Percentiles rank a stretch among this genome's conserved stretches.
phyloP scores from a whole-genome alignment of 163 green algal species.

The Volvox carteri region DNA sequence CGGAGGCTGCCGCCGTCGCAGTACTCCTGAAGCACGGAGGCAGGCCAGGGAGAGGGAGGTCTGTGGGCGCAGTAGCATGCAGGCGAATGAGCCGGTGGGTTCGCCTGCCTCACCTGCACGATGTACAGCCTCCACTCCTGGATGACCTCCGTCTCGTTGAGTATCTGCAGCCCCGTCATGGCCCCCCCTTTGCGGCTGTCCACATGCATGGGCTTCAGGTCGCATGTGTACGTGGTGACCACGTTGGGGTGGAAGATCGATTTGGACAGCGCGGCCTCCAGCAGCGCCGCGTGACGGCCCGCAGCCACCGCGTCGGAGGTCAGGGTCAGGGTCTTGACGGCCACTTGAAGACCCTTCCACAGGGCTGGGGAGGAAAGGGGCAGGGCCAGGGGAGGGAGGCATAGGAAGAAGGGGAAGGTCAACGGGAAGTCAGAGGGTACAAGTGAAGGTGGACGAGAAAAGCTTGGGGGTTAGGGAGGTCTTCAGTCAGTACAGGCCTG shows the following conservation, averaged over 20 bases:
- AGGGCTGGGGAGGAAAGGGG: constrained; percentile 3
- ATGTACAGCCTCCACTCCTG: constrained; percentile 59
- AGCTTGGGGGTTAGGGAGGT: no score
- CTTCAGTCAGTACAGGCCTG: no score
- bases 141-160: constrained; percentile 55
- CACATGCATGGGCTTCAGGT: constrained; percentile 61
- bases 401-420: no score
- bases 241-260: constrained; percentile 59
- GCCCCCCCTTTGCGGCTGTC: constrained; percentile 25
- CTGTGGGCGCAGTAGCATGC: not conserved
- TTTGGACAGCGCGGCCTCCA: constrained; percentile 56
- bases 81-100: no score
- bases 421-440: no score
- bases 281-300: constrained; percentile 48
- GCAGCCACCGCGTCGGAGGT: constrained; percentile 32
- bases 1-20: constrained; percentile 50
- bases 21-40: constrained; percentile 22
- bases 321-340: constrained; percentile 56
- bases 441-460: no score
- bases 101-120: constrained; percentile 44
- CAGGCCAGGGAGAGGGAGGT: not conserved
- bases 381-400: not conserved
- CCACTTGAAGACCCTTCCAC: constrained; percentile 56
- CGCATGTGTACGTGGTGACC: constrained; percentile 58
- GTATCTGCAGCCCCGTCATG: constrained; percentile 53